Conservation (phyloP, 2,329 filamentous ascomycete genomes). For the Trichoderma afroharzianum region DNA sequence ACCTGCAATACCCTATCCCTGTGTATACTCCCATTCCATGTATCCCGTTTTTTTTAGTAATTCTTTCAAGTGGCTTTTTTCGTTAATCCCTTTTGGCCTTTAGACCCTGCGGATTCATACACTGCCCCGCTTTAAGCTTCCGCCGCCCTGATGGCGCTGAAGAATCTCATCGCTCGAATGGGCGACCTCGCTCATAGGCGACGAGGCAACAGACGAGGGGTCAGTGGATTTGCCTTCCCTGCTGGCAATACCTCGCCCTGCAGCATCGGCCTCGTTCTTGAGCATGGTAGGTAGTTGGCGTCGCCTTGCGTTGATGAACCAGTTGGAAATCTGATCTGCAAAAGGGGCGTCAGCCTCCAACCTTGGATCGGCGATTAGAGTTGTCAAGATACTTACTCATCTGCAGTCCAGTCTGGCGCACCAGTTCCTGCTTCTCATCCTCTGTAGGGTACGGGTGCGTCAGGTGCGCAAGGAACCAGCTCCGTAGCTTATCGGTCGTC, state of each 20-base stretch:
- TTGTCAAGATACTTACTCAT: conserved; percentile 57
- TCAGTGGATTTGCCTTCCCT: background rate
- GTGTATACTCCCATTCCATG: background rate
- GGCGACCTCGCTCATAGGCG: conserved; percentile 41
- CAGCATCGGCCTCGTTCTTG: conserved; percentile 51
- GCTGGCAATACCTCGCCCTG: conserved; percentile 22
- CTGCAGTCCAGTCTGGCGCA: conserved; percentile 70
- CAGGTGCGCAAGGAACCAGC: conserved; percentile 76
- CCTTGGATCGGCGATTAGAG: background rate
- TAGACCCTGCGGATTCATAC: conserved; percentile 30
- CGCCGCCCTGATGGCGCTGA: conserved; percentile 29
- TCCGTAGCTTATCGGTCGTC: conserved; percentile 74
- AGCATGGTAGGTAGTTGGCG: conserved; percentile 61
- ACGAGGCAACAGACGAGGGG: background rate
- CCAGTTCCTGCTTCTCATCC: conserved; percentile 80
- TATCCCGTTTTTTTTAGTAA: background rate
- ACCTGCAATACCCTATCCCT: background rate
- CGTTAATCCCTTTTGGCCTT: background rate
- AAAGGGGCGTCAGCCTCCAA: conserved; percentile 17
- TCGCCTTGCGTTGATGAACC: conserved; percentile 75
- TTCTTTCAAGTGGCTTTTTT: background rate
- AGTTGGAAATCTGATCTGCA: conserved; percentile 69
- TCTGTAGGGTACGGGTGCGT: conserved; percentile 83
- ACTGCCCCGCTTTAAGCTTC: conserved; percentile 45
- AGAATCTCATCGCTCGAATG: conserved; percentile 39